Evolutionary conservation across 306 rosid species (phyloP), one percentile per base, ranked within the genome.

Genomic region (Vigna radiata): DNA sequence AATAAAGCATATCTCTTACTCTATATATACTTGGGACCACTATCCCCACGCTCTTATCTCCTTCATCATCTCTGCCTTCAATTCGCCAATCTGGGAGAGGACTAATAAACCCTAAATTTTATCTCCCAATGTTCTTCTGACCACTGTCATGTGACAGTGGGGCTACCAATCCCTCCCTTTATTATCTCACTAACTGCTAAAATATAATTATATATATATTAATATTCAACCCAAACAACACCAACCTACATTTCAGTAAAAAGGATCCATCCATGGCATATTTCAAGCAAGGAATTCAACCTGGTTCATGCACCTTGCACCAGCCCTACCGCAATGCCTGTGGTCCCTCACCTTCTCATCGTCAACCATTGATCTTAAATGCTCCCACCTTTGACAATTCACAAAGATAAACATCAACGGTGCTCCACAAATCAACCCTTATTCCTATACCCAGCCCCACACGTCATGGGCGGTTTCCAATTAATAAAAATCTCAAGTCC

Each of bases 81-180:
- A 11, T 43, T 33, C 36, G 69, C 64, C 82, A 79, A 67, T 64
- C 53, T 49, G 52, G 31, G 55, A 25, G 27, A 25, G 27, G 27
- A 25, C 27, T 25, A 25, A 75, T 43, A 2, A 25, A 67, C 59
- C 53, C 5, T 17, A 63, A 48, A 55, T 14, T 54, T 21, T 77
- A 41, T 37, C 53, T 80, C 27, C 70, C 79, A 60, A 37, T 31
- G 14, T 33, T 59, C 15, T 39, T 86, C 98, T 88, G 98, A 88
- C 96, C 87, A 19, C 81, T 87, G 72, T 86, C 97, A 93, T 88
- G 96, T 93, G 97, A 83, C 2, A 18, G 81, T 90, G 90, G 97
- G 87, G 85, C 81, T 89, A 82, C 41, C 13, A 29, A 33, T 5
- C 41, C 31, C 15, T 50, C 67, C 62, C 79, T 21, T 81, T 77